Evolutionary conservation across 441 rosid genomes (phyloP), one percentile per base, ranked within the genome.

Genomic region (Corymbia calophylla): DNA sequence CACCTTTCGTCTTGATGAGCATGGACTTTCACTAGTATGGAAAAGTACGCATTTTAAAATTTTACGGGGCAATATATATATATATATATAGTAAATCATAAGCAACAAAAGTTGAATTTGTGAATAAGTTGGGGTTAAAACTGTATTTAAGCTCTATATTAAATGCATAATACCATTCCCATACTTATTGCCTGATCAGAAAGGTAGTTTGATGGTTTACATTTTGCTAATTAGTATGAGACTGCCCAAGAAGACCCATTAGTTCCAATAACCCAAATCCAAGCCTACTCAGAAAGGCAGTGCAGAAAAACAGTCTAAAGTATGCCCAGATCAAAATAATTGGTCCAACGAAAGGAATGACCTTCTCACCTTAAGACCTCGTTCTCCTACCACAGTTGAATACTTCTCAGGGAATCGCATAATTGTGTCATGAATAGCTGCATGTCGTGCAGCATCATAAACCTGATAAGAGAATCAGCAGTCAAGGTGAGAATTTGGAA

Each of bases 341-440:
- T 86, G 68, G 68, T 53, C 60, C 64, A 53, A 39, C 88, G 35
- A 86, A 60, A 60, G n/a, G 32, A 77, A 77, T 23, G 51, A 77
- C 51, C 51, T 44, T 94, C 92, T 58, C 82, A 98, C 99, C 99
- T 98, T 98, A 77, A 98, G 98, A 66, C 99, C 99, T 88, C 99
- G 95, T 93, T 98, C 99, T 91, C 99, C 99, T 58, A 98, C 99
- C 73, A 98, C 93, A 31, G 99, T 97, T 77, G 95, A 96, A 93
- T 98, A 98, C 91, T 96, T 95, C 84, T 94, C 96, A 31, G 99
- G 99, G 93, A 98, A 98, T 64, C 93, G 95, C 96, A 96, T 92
- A 85, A 98, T 95, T 7, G 98, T 96, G 53, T 97, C 98, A 93
- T 98, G 99, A 92, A 98, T 98, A 88, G 98, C 98, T 66, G 99